Evolutionary conservation across 2,329 filamentous ascomycete species (phyloP).

Genomic region (Pseudopyricularia javanii): DNA sequence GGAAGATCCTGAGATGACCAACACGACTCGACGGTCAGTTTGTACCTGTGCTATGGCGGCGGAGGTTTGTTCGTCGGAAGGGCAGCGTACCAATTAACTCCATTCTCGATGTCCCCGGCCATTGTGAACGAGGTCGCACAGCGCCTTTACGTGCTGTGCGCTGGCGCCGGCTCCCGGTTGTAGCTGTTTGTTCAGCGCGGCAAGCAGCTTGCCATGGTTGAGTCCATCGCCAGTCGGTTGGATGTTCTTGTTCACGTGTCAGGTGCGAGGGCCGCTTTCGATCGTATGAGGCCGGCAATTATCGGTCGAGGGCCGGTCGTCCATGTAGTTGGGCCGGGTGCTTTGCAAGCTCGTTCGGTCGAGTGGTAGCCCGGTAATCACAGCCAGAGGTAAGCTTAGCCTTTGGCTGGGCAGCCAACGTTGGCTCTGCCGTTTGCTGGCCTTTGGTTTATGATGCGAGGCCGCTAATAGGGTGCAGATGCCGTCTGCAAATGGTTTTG

Average conservation of each 20-base stretch:
- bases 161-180: background rate
- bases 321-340: background rate
- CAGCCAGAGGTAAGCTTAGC: too few species aligned
- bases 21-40: background rate
- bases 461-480: too few species aligned
- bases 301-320: background rate
- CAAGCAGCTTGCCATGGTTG: constrained; percentile 1
- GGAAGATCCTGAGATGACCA: constrained; percentile 9
- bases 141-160: background rate
- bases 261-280: background rate
- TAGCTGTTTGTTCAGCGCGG: constrained; percentile 1
- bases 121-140: background rate
- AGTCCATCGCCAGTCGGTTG: background rate
- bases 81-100: constrained; percentile 1
- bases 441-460: too few species aligned
- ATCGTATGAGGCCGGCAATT: background rate
- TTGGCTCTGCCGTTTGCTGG: too few species aligned
- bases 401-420: too few species aligned
- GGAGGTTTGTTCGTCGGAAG: too few species aligned
- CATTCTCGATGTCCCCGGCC: background rate
- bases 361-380: background rate
- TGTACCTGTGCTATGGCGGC: background rate
- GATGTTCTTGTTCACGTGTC: background rate
- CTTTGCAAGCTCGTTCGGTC: background rate
- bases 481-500: too few species aligned